Evolutionary conservation across 2,329 filamentous ascomycete genomes (phyloP), one percentile per base, ranked within the genome.

Genomic region (Fusarium austroafricanum): DNA sequence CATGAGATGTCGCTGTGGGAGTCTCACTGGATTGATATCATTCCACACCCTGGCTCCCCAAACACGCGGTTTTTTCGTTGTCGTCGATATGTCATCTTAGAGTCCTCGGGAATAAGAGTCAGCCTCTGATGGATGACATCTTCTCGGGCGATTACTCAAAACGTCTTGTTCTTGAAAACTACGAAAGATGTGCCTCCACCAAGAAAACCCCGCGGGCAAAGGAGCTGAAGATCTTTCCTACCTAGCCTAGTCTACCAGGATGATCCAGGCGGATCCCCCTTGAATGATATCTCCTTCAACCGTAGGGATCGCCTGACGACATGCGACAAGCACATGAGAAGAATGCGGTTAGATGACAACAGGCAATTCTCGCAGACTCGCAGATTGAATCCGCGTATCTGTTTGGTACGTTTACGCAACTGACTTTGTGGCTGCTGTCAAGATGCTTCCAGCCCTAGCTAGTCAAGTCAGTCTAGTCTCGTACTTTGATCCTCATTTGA

Each of bases 231-330:
- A 68, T 61, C 54, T 61, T 40, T n/a, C 33, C 33, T 10, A 35
- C 31, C 31, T 33, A 42, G 12, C 37, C 45, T 55, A 45, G 43
- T 18, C 10, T n/a, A 12, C 65, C 39, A 62, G 60, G 51, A 47
- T 65, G 31, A 43, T 47, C 21, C 53, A 64, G 23, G 64, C 37
- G 49, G 65, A 49, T 33, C 42, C 60, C 59, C 55, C 29, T 43
- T 61, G 60, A 42, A 62, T 46, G 44, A 37, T 45, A 58, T 67
- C 55, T 68, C 55, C 67, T 61, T 61, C 50, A 68, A 43, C 17
- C 33, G 33, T 55, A 66, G 43, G 46, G 29, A 69, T 69, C 61
- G 44, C 40, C 61, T 55, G 65, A 68, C 50, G 56, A 67, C 42
- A 61, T 66, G 55, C 50, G 37, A 53, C 51, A 42, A 53, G 21